These are phyloP conservation scores for Dioszegia crocea DNA, from an alignment of 768 basidiomycete genomes.

Conservation along the genomic window DNA sequence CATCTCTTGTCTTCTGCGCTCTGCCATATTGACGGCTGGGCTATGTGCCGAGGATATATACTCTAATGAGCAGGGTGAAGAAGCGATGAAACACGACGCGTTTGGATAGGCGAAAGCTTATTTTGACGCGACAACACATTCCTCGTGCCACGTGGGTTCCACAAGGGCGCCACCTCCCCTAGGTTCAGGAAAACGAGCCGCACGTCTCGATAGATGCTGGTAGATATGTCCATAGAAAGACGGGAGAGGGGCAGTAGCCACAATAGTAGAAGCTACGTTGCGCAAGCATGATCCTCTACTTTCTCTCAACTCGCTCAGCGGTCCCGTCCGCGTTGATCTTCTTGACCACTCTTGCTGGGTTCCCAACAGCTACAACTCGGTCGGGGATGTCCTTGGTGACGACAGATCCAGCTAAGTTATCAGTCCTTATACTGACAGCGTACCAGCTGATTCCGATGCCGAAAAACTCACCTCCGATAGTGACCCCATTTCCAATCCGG, in stretches of 20 bases:
- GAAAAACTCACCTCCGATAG: constrained; percentile 37
- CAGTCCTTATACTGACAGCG: constrained; percentile 17
- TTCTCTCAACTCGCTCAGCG: constrained; percentile 6
- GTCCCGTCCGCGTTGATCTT: constrained; percentile 37
- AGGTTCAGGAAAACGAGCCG: no score
- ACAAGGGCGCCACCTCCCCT: no score
- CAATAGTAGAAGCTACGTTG: no score
- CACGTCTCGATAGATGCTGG: no score
- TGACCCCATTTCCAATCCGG: constrained; percentile 45
- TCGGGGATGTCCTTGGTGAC: constrained; percentile 13
- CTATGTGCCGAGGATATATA: background rate
- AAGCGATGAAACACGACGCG: background rate
- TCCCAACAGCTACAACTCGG: constrained; percentile 47
- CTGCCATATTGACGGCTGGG: constrained; percentile 23
- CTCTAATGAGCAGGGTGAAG: background rate
- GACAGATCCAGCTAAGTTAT: constrained; percentile 5
- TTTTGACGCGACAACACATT: no score
- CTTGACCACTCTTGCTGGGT: constrained; percentile 49
- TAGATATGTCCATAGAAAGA: no score
- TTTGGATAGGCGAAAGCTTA: background rate
- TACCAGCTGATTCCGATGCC: background rate
- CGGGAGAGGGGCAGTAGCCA: no score
- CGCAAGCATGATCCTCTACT: no score
- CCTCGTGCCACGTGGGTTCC: no score
- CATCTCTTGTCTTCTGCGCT: constrained; percentile 70